phyloP scores from a whole-genome alignment of 2,329 filamentous ascomycete genomes.

The Epichloe festucae region DNA sequence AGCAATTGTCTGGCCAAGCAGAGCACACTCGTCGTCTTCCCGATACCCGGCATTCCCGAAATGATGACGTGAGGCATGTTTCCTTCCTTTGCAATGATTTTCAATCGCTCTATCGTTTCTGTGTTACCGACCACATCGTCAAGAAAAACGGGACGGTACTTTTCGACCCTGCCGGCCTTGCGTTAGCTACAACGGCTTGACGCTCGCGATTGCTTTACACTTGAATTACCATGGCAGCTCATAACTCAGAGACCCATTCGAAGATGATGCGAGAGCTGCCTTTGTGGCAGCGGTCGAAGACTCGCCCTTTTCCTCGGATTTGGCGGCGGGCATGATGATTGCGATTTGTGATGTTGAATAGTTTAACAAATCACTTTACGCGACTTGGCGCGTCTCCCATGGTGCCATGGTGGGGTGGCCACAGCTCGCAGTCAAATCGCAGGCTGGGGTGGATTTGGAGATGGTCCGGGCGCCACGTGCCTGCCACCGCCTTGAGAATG shows the following conservation, averaged over 20 bases:
- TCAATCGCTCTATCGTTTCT: slow-evolving; percentile 91
- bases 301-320: slow-evolving; percentile 41
- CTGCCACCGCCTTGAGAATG: slow-evolving; percentile 15
- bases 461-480: slow-evolving; percentile 17
- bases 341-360: slow-evolving; percentile 11
- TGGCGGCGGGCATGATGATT: slow-evolving; percentile 39
- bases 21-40: slow-evolving; percentile 91
- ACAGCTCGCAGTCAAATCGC: background rate
- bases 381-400: slow-evolving; percentile 22
- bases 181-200: background rate
- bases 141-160: slow-evolving; percentile 87
- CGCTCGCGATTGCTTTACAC: background rate
- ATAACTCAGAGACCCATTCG: slow-evolving; percentile 44
- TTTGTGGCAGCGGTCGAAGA: slow-evolving; percentile 48
- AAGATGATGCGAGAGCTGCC: slow-evolving; percentile 35
- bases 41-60: slow-evolving; percentile 97
- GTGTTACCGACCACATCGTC: slow-evolving; percentile 97
- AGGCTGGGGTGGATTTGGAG: background rate
- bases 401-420: background rate
- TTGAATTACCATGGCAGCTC: slow-evolving; percentile 61
- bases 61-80: slow-evolving; percentile 99
- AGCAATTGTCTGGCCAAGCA: slow-evolving; percentile 86
- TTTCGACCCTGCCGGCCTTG: slow-evolving; percentile 66
- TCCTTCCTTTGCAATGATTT: slow-evolving; percentile 95
- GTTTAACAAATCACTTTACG: slow-evolving; percentile 21